These are phyloP conservation scores for Phytomonas francai DNA, from an alignment of 208 protist genomes.

Conservation along the genomic window DNA sequence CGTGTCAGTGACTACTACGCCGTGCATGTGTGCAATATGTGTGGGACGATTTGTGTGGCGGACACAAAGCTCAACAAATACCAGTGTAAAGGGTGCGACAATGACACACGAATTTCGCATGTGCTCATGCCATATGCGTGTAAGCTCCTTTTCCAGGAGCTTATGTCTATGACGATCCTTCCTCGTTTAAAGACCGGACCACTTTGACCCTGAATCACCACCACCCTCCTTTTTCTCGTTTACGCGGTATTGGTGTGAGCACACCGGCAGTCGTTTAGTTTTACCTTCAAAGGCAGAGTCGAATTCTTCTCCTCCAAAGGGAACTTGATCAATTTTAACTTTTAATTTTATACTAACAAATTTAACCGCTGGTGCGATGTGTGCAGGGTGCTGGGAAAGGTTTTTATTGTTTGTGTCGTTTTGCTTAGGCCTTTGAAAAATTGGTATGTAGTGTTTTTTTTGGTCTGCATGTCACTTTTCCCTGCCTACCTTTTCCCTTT, in stretches of 20 bases:
- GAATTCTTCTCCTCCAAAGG: neutral
- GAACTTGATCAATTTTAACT: neutral
- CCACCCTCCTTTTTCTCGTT: neutral
- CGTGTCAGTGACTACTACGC: slow-evolving; percentile 94
- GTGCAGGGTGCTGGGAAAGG: neutral
- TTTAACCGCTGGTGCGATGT: neutral
- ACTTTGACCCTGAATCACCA: slow-evolving; percentile 15
- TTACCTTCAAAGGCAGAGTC: neutral
- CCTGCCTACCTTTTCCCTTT: neutral
- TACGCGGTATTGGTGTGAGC: neutral
- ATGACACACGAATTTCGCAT: slow-evolving; percentile 83
- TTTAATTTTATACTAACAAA: slow-evolving; percentile 6
- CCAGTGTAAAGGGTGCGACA: slow-evolving; percentile 93
- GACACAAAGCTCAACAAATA: slow-evolving; percentile 59
- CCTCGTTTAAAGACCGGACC: slow-evolving; percentile 29
- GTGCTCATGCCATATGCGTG: slow-evolving; percentile 98
- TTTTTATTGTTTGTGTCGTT: neutral
- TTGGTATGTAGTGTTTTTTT: neutral
- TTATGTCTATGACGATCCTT: slow-evolving; percentile 97
- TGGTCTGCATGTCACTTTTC: neutral
- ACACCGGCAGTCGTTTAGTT: slow-evolving; percentile 2
- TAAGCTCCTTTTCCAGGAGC: slow-evolving; percentile 99
- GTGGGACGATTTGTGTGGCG: slow-evolving; percentile 78
- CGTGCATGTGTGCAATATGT: slow-evolving; percentile 91
- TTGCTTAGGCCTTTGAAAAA: neutral